A percentile compares a stretch with the other conserved stretches of the same genome.
Evolutionary conservation across 2,329 filamentous ascomycete genomes (phyloP).

Genomic region (Nothophoma quercina): DNA sequence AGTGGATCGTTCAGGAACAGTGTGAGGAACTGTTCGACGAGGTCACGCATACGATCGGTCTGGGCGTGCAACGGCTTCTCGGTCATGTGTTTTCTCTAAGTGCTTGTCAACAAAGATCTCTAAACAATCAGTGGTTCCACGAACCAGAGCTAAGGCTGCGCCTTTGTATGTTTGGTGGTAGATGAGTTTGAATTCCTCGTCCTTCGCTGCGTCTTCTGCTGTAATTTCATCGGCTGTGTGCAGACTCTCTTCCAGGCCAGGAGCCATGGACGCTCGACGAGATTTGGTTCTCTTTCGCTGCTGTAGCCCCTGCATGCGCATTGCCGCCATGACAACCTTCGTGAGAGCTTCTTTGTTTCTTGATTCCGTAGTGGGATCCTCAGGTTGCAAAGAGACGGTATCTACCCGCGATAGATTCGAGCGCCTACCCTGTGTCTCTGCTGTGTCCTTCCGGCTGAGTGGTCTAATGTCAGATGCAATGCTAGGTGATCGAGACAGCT

Average conservation of each 20-base stretch:
- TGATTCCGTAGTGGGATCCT: conserved; percentile 46
- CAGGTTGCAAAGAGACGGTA: conserved; percentile 38
- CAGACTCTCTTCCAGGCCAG: conserved; percentile 24
- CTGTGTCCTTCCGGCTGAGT: conserved; percentile 38
- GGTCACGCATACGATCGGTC: conserved; percentile 55
- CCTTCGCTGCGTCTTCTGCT: conserved; percentile 46
- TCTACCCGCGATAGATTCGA: conserved; percentile 46
- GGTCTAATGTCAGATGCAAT: conserved; percentile 43
- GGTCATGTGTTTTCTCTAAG: conserved; percentile 50
- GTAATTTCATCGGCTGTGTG: conserved; percentile 22
- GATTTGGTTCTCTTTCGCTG: conserved; percentile 51
- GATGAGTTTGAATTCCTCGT: conserved; percentile 61
- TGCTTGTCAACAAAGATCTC: background rate
- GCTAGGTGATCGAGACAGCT: conserved; percentile 43
- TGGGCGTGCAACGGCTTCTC: conserved; percentile 48
- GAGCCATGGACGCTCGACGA: conserved; percentile 32
- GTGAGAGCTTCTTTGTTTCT: conserved; percentile 61
- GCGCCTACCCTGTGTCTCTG: conserved; percentile 37
- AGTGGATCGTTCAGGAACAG: conserved; percentile 58
- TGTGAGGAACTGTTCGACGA: conserved; percentile 56
- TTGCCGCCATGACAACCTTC: conserved; percentile 60
- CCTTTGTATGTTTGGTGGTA: conserved; percentile 62
- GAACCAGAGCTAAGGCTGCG: conserved; percentile 57
- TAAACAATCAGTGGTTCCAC: background rate
- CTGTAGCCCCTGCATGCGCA: conserved; percentile 60